Percentiles rank a stretch among this genome's conserved stretches.
phyloP scores from a whole-genome alignment of 768 basidiomycete species.

The Boletus rubroflammeus region DNA sequence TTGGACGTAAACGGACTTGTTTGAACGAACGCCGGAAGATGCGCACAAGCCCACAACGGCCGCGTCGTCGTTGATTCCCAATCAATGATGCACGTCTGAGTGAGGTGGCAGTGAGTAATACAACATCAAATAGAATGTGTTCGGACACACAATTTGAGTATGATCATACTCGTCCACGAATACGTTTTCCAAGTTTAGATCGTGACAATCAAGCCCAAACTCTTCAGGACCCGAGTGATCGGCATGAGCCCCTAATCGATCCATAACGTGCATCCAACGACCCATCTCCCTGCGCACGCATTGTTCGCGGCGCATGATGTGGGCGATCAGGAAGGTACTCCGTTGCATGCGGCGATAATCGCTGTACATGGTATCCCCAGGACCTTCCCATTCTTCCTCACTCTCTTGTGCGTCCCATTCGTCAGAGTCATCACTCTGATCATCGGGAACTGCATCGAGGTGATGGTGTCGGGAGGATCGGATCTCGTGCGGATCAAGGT shows the following conservation, averaged over 20 bases:
- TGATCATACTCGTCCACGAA: conserved; percentile 72
- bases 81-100: conserved; percentile 81
- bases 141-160: conserved; percentile 61
- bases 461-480: conserved; percentile 67
- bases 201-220: conserved; percentile 82
- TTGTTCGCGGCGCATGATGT: conserved; percentile 61
- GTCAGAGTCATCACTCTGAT: conserved; percentile 72
- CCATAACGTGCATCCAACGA: conserved; percentile 69
- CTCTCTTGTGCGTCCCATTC: conserved; percentile 80
- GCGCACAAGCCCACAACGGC: conserved; percentile 82
- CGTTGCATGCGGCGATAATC: conserved; percentile 83
- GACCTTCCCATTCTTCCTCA: conserved; percentile 71
- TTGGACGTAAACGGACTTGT: conserved; percentile 71
- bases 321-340: conserved; percentile 72
- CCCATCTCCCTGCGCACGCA: conserved; percentile 65
- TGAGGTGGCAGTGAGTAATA: background rate
- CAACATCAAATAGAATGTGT: background rate
- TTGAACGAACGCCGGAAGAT: conserved; percentile 76
- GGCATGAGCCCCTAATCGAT: conserved; percentile 41
- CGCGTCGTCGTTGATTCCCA: conserved; percentile 90
- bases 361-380: conserved; percentile 73
- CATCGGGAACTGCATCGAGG: conserved; percentile 62
- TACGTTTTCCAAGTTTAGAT: conserved; percentile 79
- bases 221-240: conserved; percentile 43
- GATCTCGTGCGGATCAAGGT: conserved; percentile 80